Conservation (phyloP, 257 asterid species). For the Gynochthodes officinalis region DNA sequence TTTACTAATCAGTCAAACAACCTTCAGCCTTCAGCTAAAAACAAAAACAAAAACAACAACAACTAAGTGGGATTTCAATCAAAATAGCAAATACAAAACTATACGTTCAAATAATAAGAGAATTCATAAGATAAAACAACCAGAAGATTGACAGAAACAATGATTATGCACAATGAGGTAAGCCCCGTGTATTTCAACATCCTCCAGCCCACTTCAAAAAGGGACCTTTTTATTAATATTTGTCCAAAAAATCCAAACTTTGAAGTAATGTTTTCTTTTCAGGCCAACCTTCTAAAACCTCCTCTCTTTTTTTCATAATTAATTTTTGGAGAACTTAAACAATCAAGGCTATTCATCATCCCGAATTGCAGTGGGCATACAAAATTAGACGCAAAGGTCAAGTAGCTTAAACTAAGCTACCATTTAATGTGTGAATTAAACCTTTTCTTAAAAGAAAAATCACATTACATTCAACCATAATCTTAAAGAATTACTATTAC, state of each 20-base stretch:
- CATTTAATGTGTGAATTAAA: too few relatives aligned
- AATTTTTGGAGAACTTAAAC: not conserved
- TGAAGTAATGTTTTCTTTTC: not conserved
- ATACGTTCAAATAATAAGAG: not conserved
- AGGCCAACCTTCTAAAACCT: not conserved
- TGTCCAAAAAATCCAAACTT: not conserved
- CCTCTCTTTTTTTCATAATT: not conserved
- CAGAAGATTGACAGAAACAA: not conserved
- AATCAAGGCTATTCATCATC: not conserved
- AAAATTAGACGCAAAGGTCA: not conserved
- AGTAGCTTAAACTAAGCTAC: not conserved
- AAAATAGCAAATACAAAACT: not conserved
- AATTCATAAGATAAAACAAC: not conserved
- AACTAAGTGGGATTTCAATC: not conserved
- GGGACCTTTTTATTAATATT: not conserved
- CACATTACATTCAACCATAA: not conserved
- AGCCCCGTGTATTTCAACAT: not conserved
- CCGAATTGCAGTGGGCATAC: not conserved
- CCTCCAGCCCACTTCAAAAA: not conserved
- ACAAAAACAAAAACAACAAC: too few relatives aligned
- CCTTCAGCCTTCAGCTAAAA: not conserved
- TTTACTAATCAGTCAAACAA: conserved; percentile 16
- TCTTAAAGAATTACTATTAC: not conserved
- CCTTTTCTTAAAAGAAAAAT: not conserved
- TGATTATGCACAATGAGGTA: not conserved